Percentiles rank a stretch among this genome's conserved stretches.
phyloP scores from a whole-genome alignment of 2,329 filamentous ascomycete species.

The Neofusicoccum cordaticola region DNA sequence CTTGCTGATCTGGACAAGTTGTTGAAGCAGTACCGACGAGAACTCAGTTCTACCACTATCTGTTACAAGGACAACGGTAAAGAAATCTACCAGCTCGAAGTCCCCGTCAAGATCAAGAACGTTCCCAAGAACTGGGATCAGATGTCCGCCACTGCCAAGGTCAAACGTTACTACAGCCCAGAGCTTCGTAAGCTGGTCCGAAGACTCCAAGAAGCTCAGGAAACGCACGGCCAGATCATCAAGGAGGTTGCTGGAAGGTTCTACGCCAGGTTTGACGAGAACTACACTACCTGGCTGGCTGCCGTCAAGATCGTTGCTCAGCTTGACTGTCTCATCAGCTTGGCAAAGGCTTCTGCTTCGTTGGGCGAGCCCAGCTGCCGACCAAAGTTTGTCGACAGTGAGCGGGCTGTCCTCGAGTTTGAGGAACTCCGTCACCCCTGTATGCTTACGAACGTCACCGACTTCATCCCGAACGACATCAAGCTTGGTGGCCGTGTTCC shows the following conservation, averaged over 20 bases:
- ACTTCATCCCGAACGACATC: slow-evolving; percentile 96
- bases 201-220: slow-evolving; percentile 87
- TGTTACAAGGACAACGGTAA: slow-evolving; percentile 75
- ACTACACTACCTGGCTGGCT: slow-evolving; percentile 81
- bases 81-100: slow-evolving; percentile 94
- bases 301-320: slow-evolving; percentile 89
- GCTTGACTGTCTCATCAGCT: slow-evolving; percentile 89
- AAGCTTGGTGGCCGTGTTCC: slow-evolving; percentile 74
- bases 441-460: slow-evolving; percentile 81
- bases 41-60: slow-evolving; percentile 68
- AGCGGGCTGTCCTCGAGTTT: slow-evolving; percentile 87
- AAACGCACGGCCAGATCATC: slow-evolving; percentile 86
- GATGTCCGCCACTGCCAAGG: slow-evolving; percentile 87
- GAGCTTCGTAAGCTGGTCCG: slow-evolving; percentile 80
- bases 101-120: slow-evolving; percentile 76
- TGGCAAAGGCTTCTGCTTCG: slow-evolving; percentile 82
- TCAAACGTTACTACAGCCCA: slow-evolving; percentile 91
- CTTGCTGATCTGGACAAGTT: slow-evolving; percentile 69
- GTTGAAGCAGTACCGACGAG: slow-evolving; percentile 66
- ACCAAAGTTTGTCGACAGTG: slow-evolving; percentile 79
- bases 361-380: slow-evolving; percentile 86
- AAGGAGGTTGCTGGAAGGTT: slow-evolving; percentile 82
- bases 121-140: slow-evolving; percentile 88
- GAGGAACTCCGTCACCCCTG: slow-evolving; percentile 91
- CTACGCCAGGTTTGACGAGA: slow-evolving; percentile 81